These are phyloP conservation scores for Euphrasia arctica DNA, from an alignment of 305 asterid species.

Conservation along the genomic window DNA sequence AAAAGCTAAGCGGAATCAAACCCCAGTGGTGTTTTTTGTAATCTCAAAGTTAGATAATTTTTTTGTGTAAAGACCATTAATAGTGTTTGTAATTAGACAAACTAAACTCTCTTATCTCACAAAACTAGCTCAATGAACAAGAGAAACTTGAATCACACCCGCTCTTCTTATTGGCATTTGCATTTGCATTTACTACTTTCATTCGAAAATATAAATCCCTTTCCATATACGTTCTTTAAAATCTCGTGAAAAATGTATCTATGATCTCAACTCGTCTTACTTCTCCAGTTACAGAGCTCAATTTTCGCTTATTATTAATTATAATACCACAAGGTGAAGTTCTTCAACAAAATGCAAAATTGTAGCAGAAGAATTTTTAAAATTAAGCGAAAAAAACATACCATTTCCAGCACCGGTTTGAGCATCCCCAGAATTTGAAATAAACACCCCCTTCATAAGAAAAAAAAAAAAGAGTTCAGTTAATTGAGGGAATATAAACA, in stretches of 20 bases:
- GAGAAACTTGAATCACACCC: neutral
- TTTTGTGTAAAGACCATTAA: neutral
- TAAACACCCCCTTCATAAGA: conserved; percentile 56
- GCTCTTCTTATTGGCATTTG: neutral
- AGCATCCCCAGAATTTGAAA: conserved; percentile 56
- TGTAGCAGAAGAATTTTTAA: no score
- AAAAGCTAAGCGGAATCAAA: neutral
- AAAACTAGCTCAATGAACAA: neutral
- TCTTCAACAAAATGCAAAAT: no score
- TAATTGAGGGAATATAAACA: conserved; percentile 23
- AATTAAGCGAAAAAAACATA: conserved; percentile 12
- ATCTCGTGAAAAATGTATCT: no score
- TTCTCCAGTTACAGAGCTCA: neutral
- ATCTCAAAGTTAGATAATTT: neutral
- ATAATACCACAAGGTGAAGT: no score
- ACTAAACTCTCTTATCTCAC: neutral
- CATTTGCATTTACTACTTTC: neutral
- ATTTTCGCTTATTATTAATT: no score
- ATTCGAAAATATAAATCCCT: no score
- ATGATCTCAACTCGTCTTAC: neutral
- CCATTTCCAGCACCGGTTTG: conserved; percentile 48
- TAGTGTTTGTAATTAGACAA: neutral
- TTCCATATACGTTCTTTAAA: no score
- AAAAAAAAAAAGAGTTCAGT: conserved; percentile 34
- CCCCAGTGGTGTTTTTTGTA: neutral